Conservation (phyloP, 1,284 basidiomycete species). For the Jaminaea rosea region DNA sequence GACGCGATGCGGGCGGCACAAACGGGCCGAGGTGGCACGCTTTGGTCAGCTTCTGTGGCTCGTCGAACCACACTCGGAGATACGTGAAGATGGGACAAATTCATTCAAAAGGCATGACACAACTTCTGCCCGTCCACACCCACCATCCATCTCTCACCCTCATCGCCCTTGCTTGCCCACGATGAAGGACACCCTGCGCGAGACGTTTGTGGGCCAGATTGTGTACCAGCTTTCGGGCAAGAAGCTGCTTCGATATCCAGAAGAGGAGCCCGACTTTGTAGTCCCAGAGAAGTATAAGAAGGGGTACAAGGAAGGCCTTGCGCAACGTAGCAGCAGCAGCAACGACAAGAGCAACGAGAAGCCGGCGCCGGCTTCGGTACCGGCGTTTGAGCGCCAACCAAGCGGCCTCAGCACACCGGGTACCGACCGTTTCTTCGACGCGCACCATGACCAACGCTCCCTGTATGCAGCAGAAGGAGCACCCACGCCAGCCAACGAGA, state of each 20-base stretch:
- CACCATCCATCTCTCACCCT: no score
- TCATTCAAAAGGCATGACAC: no score
- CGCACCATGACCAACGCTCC: not conserved
- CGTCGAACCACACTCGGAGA: no score
- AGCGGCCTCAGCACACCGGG: not conserved
- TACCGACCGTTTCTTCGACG: not conserved
- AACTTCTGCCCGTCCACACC: not conserved
- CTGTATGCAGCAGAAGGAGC: not conserved
- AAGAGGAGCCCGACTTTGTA: slow-evolving; percentile 14
- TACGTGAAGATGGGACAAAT: no score
- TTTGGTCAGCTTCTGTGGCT: no score
- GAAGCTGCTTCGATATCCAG: slow-evolving; percentile 12
- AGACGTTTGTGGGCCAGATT: slow-evolving; percentile 5
- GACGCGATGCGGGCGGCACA: no score
- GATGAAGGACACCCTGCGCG: slow-evolving; percentile 3
- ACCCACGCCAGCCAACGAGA: slow-evolving; percentile 4
- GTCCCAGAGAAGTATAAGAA: slow-evolving; percentile 17
- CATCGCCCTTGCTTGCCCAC: not conserved
- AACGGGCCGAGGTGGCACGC: no score
- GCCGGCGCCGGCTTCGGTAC: not conserved
- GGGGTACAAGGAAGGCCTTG: not conserved
- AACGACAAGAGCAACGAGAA: no score
- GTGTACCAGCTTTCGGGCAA: slow-evolving; percentile 1
- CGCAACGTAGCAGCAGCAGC: no score
- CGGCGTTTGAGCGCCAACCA: no score